These are phyloP conservation scores for Cladorrhinum samala DNA, from an alignment of 495 filamentous ascomycete species.

Conservation along the genomic window DNA sequence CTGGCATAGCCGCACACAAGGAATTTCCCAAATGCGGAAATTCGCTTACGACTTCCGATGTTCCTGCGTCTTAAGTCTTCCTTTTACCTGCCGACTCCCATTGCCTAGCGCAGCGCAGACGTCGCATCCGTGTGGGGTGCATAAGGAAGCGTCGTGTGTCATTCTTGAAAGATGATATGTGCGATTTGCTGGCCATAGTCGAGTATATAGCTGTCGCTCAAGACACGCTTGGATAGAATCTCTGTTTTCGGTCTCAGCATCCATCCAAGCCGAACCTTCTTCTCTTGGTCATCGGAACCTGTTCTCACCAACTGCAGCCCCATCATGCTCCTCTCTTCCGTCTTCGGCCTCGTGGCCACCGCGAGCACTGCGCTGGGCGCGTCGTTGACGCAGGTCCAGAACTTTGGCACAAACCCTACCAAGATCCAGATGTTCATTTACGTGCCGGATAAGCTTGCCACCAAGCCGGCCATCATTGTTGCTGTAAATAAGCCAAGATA, in stretches of 20 bases:
- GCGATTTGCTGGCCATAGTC: not conserved
- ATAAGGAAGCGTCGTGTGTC: too few species aligned
- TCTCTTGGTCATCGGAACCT: not conserved
- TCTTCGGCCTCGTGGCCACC: constrained; percentile 18
- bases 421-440: constrained; percentile 36
- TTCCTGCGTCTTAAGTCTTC: not conserved
- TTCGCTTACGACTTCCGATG: not conserved
- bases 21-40: not conserved
- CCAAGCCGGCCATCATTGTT: constrained; percentile 32
- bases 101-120: constrained; percentile 1
- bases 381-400: constrained; percentile 31
- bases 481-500: constrained; percentile 10
- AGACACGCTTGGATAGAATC: not conserved
- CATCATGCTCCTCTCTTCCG: constrained; percentile 15
- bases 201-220: not conserved
- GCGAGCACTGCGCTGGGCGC: constrained; percentile 19
- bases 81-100: constrained; percentile 7
- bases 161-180: not conserved
- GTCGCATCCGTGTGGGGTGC: not conserved
- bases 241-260: not conserved
- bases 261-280: not conserved
- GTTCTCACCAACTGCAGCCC: too few species aligned
- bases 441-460: constrained; percentile 33
- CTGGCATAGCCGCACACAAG: not conserved
- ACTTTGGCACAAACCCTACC: constrained; percentile 34